A percentile compares a stretch with the other conserved stretches of the same genome.
Conservation (phyloP, 768 basidiomycete species). For the Naganishia onofrii region DNA sequence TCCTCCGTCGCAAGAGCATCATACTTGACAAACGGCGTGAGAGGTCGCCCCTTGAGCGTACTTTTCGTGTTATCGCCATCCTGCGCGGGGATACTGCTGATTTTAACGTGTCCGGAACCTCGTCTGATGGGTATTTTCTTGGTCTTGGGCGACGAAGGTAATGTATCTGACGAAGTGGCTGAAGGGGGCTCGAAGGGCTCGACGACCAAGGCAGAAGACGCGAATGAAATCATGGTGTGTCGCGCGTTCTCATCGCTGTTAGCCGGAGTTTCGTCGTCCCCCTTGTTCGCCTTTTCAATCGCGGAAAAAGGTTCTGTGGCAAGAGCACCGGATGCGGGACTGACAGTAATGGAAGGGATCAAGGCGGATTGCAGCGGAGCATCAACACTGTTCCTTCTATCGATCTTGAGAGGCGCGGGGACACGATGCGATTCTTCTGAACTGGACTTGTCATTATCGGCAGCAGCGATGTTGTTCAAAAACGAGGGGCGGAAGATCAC, state of each 20-base stretch:
- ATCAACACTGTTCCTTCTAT: background rate
- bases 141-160: constrained; percentile 5
- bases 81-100: constrained; percentile 19
- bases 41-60: constrained; percentile 8
- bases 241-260: background rate
- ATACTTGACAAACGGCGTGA: constrained; percentile 21
- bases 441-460: background rate
- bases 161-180: constrained; percentile 8
- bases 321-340: background rate
- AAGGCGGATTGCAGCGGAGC: background rate
- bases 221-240: constrained; percentile 9
- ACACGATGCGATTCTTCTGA: background rate
- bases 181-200: constrained; percentile 4
- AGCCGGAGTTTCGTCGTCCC: background rate
- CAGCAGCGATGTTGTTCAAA: background rate
- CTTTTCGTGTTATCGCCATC: background rate
- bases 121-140: background rate
- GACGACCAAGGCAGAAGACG: background rate
- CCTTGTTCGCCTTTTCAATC: background rate
- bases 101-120: constrained; percentile 17
- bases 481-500: background rate
- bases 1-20: background rate
- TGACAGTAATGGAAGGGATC: constrained; percentile 8
- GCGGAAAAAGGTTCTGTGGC: background rate
- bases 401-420: background rate